Evolutionary conservation across 345 rosid genomes (phyloP), one percentile per base, ranked within the genome.

Genomic region (Dipteronia dyeriana): DNA sequence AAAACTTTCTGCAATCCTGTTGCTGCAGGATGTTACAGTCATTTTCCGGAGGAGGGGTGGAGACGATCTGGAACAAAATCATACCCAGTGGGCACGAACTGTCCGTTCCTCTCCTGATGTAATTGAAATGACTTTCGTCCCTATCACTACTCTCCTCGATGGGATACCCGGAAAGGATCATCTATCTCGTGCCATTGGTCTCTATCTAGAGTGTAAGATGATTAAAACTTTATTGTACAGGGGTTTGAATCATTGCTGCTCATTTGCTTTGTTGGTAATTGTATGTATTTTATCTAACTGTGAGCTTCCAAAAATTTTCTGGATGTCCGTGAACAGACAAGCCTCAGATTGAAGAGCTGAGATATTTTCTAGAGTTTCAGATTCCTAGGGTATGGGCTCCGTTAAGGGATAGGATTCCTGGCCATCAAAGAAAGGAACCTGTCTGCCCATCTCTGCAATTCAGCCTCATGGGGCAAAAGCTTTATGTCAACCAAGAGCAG

Each of bases 11-110:
- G 73, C 31, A 62, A 57, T 74, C 54, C 60, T 70, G 65, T 69
- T 61, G 23, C n/a, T 79, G 72, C 88, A 91, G 96, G 92, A 91
- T 79, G 89, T 91, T 68, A 91, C 91, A 11, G 90, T 90, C 66
- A 91, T 90, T 83, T 90, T 88, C 66, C 82, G 97, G 71, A 83
- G 94, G 76, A 84, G 94, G 82, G 97, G 97, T 71, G 97, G 97
- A 73, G 94, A 91, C 80, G 94, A 91, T 83, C 76, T 91, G 69
- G 97, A 88, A 54, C 92, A 90, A 79, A 90, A 78, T 82, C 91
- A 88, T 69, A 67, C 38, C 39, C 89, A 67, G 49, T 91, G 97
- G 94, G 90, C 83, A 69, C 81, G 72, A 68, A 91, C 94, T 9
- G 97, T 91, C 67, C 78, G 45, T 45, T 84, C 87, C 39, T 88